A percentile compares a stretch with the other conserved stretches of the same genome.
Conservation (phyloP, 2,329 filamentous ascomycete genomes). For the Eurotiales sp. region DNA sequence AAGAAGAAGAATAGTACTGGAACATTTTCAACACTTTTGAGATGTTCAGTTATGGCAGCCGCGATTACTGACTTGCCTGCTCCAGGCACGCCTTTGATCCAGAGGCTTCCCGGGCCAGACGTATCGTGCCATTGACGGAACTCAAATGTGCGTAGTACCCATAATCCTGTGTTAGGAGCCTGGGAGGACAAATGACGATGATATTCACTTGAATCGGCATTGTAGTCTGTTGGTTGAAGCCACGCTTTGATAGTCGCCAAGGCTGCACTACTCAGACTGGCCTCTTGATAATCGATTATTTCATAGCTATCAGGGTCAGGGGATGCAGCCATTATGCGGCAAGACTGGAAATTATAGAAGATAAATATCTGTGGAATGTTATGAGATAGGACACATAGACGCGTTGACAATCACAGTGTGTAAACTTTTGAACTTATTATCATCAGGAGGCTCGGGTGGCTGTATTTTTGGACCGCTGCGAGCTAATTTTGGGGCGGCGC, state of each 20-base stretch:
- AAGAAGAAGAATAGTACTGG: slow-evolving; percentile 15
- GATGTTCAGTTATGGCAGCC: slow-evolving; percentile 9
- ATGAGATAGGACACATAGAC: too few species aligned
- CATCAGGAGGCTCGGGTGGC: too few species aligned
- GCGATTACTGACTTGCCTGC: slow-evolving; percentile 17
- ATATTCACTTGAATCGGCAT: slow-evolving; percentile 7
- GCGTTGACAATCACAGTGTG: too few species aligned
- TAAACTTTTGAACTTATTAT: too few species aligned
- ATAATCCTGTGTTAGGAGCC: slow-evolving; percentile 9
- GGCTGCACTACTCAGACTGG: neutral
- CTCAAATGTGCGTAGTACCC: slow-evolving; percentile 5
- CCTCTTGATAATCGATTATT: neutral
- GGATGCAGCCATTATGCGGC: too few species aligned
- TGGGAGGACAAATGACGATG: slow-evolving; percentile 8
- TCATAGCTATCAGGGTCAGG: neutral
- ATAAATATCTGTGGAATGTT: neutral
- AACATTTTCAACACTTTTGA: neutral
- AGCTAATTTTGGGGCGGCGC: too few species aligned
- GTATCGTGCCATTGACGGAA: slow-evolving; percentile 10
- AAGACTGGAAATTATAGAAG: too few species aligned
- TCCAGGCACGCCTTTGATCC: slow-evolving; percentile 18
- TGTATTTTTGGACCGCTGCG: too few species aligned
- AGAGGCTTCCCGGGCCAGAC: slow-evolving; percentile 5
- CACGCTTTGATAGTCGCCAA: neutral
- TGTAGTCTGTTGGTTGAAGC: slow-evolving; percentile 14